phyloP scores from a whole-genome alignment of 1,284 basidiomycete species.

The Leccinum fuscescens region DNA sequence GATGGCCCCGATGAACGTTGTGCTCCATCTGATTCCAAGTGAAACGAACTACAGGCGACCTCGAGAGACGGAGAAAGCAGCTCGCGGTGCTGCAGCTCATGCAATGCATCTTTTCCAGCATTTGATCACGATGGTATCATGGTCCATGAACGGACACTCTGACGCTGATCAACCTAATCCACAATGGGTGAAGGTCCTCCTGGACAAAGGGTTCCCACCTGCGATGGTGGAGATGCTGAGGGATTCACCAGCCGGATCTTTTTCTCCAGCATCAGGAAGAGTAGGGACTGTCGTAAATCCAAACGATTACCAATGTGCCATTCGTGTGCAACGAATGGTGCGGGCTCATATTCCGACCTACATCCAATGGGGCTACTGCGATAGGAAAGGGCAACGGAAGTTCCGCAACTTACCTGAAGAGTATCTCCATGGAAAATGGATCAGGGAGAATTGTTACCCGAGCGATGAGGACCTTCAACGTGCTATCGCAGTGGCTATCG shows the following conservation, averaged over 20 bases:
- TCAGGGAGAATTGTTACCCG: slow-evolving; percentile 6
- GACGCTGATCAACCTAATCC: too few species aligned
- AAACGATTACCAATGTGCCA: neutral
- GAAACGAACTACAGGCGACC: neutral
- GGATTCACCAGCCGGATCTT: slow-evolving; percentile 2
- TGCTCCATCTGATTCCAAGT: neutral
- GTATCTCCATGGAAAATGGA: neutral
- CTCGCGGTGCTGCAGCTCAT: slow-evolving; percentile 1
- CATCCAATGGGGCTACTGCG: neutral
- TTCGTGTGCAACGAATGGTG: neutral
- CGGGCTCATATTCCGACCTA: slow-evolving; percentile 2
- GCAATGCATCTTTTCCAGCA: neutral
- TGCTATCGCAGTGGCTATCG: neutral
- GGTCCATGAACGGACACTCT: too few species aligned
- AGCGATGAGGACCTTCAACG: neutral
- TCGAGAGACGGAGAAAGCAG: neutral
- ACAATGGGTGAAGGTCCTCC: too few species aligned
- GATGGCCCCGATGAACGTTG: slow-evolving; percentile 1
- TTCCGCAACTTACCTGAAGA: neutral
- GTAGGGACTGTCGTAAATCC: neutral
- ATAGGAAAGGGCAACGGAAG: neutral
- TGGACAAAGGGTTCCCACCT: slow-evolving; percentile 7
- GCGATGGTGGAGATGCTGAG: too few species aligned
- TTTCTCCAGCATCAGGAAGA: neutral
- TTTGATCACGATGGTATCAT: too few species aligned